phyloP scores from a whole-genome alignment of 208 protist species.

The Leishmania major region DNA sequence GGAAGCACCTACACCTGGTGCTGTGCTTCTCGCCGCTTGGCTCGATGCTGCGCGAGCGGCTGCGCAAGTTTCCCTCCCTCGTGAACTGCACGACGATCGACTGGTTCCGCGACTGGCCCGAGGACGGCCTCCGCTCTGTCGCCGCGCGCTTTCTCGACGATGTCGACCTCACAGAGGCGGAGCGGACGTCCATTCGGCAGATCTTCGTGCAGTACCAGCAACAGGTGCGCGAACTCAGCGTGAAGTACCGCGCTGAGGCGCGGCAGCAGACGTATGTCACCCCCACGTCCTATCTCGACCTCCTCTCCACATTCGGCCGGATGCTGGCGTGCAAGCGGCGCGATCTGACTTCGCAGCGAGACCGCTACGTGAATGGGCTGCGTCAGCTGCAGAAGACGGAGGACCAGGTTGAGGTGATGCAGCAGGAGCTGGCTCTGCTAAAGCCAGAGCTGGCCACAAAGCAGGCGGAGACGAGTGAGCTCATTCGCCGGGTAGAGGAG shows the following conservation, averaged over 20 bases:
- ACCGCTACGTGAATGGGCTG: slow-evolving; percentile 90
- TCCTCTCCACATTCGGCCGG: slow-evolving; percentile 91
- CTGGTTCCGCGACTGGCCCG: slow-evolving; percentile 98
- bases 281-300: slow-evolving; percentile 96
- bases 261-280: slow-evolving; percentile 95
- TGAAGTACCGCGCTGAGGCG: slow-evolving; percentile 86
- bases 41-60: slow-evolving; percentile 92
- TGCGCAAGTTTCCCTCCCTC: slow-evolving; percentile 97
- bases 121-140: slow-evolving; percentile 94
- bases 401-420: slow-evolving; percentile 95
- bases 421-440: slow-evolving; percentile 92
- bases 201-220: slow-evolving; percentile 94
- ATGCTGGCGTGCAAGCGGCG: slow-evolving; percentile 86
- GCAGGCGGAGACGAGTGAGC: slow-evolving; percentile 87
- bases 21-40: slow-evolving; percentile 98
- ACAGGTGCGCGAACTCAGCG: slow-evolving; percentile 83
- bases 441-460: slow-evolving; percentile 91
- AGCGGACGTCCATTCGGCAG: slow-evolving; percentile 73
- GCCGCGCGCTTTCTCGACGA: slow-evolving; percentile 87
- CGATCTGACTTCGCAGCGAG: slow-evolving; percentile 87
- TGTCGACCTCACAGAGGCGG: slow-evolving; percentile 76
- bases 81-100: slow-evolving; percentile 99
- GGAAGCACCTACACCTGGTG: slow-evolving; percentile 95
- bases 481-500: slow-evolving; percentile 85
- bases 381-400: slow-evolving; percentile 91